Evolutionary conservation across 208 protist species (phyloP), one percentile per base, ranked within the genome.

Genomic region (Balamuthia mandrillaris): DNA sequence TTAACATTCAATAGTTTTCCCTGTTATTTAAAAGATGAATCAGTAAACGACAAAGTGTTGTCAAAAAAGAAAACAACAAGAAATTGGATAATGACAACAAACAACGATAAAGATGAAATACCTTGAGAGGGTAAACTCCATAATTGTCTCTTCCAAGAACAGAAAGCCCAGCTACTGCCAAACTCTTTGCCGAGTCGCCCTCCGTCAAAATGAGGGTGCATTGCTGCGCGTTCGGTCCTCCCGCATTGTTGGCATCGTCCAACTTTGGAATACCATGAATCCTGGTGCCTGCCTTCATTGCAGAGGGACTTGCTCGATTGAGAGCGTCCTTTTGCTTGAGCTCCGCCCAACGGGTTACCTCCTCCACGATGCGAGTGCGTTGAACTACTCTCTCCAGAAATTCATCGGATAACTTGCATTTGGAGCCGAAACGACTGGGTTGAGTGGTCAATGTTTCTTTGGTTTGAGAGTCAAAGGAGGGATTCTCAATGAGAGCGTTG

Each of bases 161-260:
- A 12, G 92, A 93, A 6, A 99, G 94, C 16, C 99, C 98, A n/a
- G 94, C 91, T 33, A 98, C 96, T 1, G 92, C 92, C 18, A 94
- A 74, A 3, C 90, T 87, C 58, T 95, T 95, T 75, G 93, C 91
- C 3, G 98, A 99, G 90, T 99, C 98, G 74, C 98, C 98, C 93
- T 99, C 98, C 10, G 99, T 99, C 49, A 99, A 88, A 86, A 99
- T 99, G 14, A 99, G 95, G 3, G 98, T 99, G 92, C 99, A 99
- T 75, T 98, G 91, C 49, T 94, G 75, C 41, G 95, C 90, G 63
- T 98, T 89, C 81, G 95, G 94, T 24, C 95, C 95, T 54, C 98
- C 98, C 16, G 99, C 99, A 85, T 98, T 93, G 91, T 99, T 99
- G 7, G 99, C 99, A 90, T 99, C 99, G 86, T 99, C 98, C 2